Conservation (phyloP, 495 filamentous ascomycete species). For the Hyaloscypha bicolor region DNA sequence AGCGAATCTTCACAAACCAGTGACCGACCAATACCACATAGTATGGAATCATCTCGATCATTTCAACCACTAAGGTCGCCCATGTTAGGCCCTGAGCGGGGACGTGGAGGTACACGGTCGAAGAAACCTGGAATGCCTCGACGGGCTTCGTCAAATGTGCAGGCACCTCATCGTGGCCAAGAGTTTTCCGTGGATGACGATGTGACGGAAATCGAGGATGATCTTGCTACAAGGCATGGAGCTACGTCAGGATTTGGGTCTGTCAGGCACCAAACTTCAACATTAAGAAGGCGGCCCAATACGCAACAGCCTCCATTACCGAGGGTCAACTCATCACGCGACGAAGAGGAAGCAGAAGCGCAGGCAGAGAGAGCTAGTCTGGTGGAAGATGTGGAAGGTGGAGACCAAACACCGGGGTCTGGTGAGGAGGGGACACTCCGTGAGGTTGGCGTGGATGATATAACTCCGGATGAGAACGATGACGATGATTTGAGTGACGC, state of each 20-base stretch:
- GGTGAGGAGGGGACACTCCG: constrained; percentile 32
- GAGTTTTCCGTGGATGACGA: constrained; percentile 96
- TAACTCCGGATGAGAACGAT: constrained; percentile 34
- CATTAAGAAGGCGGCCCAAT: constrained; percentile 66
- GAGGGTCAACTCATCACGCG: constrained; percentile 52
- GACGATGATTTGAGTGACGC: constrained; percentile 72
- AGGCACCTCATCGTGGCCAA: constrained; percentile 76
- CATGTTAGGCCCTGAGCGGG: constrained; percentile 58
- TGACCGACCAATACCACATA: constrained; percentile 27
- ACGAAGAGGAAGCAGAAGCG: constrained; percentile 44
- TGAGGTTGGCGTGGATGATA: constrained; percentile 40
- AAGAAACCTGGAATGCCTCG: constrained; percentile 73
- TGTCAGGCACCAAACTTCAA: constrained; percentile 60
- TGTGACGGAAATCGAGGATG: constrained; percentile 75
- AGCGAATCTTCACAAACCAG: constrained; percentile 26
- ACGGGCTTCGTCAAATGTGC: constrained; percentile 71
- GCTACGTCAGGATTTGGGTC: constrained; percentile 33
- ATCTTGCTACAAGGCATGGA: constrained; percentile 38
- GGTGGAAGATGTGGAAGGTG: not conserved
- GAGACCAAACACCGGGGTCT: constrained; percentile 35
- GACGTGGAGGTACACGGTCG: constrained; percentile 52
- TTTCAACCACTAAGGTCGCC: constrained; percentile 46
- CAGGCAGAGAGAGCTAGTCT: constrained; percentile 32
- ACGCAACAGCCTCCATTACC: constrained; percentile 60
- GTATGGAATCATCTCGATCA: constrained; percentile 29